phyloP scores from a whole-genome alignment of 2,329 filamentous ascomycete species.

The Exophiala sp. region DNA sequence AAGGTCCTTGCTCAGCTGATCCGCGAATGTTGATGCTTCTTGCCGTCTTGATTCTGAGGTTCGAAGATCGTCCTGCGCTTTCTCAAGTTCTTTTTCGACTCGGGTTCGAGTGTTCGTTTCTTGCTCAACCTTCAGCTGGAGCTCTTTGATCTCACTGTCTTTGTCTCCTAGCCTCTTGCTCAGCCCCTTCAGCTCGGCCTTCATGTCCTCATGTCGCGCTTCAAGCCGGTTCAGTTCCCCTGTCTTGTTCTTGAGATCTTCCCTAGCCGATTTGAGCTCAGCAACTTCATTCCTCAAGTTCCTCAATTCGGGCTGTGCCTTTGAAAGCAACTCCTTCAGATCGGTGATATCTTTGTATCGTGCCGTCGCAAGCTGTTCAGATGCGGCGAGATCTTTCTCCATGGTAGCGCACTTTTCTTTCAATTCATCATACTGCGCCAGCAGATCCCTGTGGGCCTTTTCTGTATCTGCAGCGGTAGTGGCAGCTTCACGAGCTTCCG shows the following conservation, averaged over 20 bases:
- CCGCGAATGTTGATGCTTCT: slow-evolving; percentile 65
- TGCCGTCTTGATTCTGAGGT: slow-evolving; percentile 72
- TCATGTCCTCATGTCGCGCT: slow-evolving; percentile 73
- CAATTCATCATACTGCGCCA: slow-evolving; percentile 51
- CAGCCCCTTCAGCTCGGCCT: slow-evolving; percentile 63
- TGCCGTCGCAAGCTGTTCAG: slow-evolving; percentile 77
- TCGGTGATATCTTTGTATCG: slow-evolving; percentile 85
- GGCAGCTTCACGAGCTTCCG: slow-evolving; percentile 47
- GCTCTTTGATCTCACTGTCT: slow-evolving; percentile 67
- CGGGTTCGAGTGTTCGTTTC: slow-evolving; percentile 66
- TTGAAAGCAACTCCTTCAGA: slow-evolving; percentile 70
- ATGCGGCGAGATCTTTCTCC: slow-evolving; percentile 76
- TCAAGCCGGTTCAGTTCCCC: slow-evolving; percentile 70
- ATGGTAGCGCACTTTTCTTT: slow-evolving; percentile 63
- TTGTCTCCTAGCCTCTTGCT: slow-evolving; percentile 67
- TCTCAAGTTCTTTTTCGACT: slow-evolving; percentile 71
- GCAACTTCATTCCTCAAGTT: slow-evolving; percentile 70
- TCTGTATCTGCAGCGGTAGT: slow-evolving; percentile 38
- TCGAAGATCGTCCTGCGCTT: slow-evolving; percentile 69
- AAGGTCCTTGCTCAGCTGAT: slow-evolving; percentile 66
- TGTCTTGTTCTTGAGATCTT: slow-evolving; percentile 61
- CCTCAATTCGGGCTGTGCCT: slow-evolving; percentile 79
- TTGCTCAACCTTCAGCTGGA: slow-evolving; percentile 71
- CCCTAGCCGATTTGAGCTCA: slow-evolving; percentile 65
- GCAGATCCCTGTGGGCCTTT: slow-evolving; percentile 46